These are phyloP conservation scores for Aspergillus hiratsukae DNA, from an alignment of 2,329 filamentous ascomycete species.

Conservation along the genomic window DNA sequence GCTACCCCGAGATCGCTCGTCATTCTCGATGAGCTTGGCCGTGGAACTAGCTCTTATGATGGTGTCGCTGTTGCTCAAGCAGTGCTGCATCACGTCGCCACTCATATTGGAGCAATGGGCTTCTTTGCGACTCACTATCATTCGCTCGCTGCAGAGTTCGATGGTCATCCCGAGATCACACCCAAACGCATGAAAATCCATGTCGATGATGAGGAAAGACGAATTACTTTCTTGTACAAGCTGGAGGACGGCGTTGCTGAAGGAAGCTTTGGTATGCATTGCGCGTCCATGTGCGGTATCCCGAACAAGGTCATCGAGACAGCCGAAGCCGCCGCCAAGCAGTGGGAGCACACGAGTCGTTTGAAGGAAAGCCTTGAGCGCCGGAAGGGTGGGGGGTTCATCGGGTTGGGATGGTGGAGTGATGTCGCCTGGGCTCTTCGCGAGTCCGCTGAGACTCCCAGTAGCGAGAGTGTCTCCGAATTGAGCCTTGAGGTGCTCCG, in stretches of 20 bases:
- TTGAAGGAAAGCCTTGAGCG: constrained; percentile 84
- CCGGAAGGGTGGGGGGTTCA: constrained; percentile 71
- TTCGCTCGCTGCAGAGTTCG: constrained; percentile 85
- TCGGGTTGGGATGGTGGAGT: constrained; percentile 81
- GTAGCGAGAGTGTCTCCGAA: constrained; percentile 39
- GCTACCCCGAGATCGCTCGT: constrained; percentile 91
- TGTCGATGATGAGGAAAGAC: constrained; percentile 76
- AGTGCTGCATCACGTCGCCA: constrained; percentile 92
- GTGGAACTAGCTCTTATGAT: constrained; percentile 92
- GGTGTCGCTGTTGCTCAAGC: constrained; percentile 95
- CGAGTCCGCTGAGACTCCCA: constrained; percentile 40
- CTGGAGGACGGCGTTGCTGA: constrained; percentile 91
- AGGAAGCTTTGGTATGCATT: constrained; percentile 98
- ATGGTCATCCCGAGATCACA: constrained; percentile 78
- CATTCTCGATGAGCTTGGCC: constrained; percentile 92
- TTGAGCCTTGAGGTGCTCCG: constrained; percentile 54
- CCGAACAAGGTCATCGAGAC: constrained; percentile 73
- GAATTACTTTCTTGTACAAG: constrained; percentile 96
- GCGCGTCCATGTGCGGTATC: constrained; percentile 96
- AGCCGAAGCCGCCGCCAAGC: constrained; percentile 80
- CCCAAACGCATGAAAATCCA: constrained; percentile 91
- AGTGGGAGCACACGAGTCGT: constrained; percentile 92
- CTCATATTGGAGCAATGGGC: constrained; percentile 86
- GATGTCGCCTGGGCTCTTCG: constrained; percentile 76
- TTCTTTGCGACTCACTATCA: constrained; percentile 99